These are phyloP conservation scores for Trichocladium uniseriatum DNA, from an alignment of 495 filamentous ascomycete genomes.

Conservation along the genomic window DNA sequence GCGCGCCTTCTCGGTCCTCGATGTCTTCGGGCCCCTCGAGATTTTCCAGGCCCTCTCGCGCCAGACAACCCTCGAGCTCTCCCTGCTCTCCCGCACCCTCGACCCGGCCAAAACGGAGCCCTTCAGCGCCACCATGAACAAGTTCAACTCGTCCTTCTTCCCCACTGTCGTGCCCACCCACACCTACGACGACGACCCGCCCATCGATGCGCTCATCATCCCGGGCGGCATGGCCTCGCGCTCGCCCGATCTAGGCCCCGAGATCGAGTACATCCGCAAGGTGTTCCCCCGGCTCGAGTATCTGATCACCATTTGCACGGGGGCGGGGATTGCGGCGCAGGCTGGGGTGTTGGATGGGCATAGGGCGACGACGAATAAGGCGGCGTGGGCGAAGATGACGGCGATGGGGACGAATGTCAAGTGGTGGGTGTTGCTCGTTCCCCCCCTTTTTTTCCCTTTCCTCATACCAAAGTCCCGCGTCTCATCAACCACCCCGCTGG, in stretches of 20 bases:
- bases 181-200: conserved; percentile 31
- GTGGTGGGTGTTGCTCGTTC: conserved; percentile 8
- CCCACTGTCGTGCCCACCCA: conserved; percentile 43
- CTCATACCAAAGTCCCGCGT: neutral
- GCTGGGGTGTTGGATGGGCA: conserved; percentile 43
- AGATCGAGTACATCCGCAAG: conserved; percentile 32
- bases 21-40: conserved; percentile 49
- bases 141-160: conserved; percentile 18
- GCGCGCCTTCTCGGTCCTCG: conserved; percentile 26
- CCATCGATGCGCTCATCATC: conserved; percentile 47
- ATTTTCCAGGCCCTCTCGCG: conserved; percentile 42
- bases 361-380: conserved; percentile 50
- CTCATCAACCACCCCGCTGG: too few species aligned
- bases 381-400: conserved; percentile 37
- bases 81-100: conserved; percentile 35
- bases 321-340: conserved; percentile 35
- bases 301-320: conserved; percentile 47
- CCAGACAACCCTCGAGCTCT: conserved; percentile 26
- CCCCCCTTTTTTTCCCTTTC: neutral
- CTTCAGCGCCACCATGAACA: conserved; percentile 10
- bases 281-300: conserved; percentile 34
- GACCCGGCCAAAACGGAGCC: conserved; percentile 37
- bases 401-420: conserved; percentile 15
- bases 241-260: conserved; percentile 17
- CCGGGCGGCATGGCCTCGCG: conserved; percentile 47